Evolutionary conservation across 176 grass and related monocot genomes (phyloP), one percentile per base, ranked within the genome.

Genomic region (Pontederia paniculata): DNA sequence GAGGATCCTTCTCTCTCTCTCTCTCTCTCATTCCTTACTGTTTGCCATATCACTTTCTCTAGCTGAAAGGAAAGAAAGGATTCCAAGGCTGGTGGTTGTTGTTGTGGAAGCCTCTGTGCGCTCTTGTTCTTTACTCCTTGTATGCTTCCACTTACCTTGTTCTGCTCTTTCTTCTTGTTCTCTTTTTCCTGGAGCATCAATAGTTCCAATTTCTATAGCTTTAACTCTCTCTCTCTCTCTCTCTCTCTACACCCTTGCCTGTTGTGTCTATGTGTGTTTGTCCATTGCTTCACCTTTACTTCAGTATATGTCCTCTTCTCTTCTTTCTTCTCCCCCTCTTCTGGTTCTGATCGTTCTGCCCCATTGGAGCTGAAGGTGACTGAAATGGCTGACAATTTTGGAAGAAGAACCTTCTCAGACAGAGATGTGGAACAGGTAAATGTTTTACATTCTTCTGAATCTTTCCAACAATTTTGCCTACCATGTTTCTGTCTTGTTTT

Each of bases 361-460:
- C 42, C 12, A 54, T 70, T 72, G 25, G 60, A 63, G 42, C 44
- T 25, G 52, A 54, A 72, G 54, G 16, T 63, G 15, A 55, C 20
- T 57, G 75, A 67, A 70, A 98, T 98, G 93, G 83, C 76, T 62
- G 75, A 78, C 11, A 77, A 23, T 65, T 75, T 82, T 50, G 77
- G 84, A 55, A 73, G 71, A 74, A 88, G 77, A 73, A 74, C 60
- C 54, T 66, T 68, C 19, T 77, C 65, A 17, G 54, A 69, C 28
- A 79, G 75, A 84, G 80, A 72, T 64, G 68, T 77, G 4, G 80
- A 88, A 57, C 83, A 98, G 93, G 93, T 88, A 59, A 13, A 68
- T 68, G 17, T 65, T 60, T 44, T 25, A n/a, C 21, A n/a, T 31
- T 23, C 10, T 21, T 15, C 50, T 54, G 50, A 47, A 42, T 45